These are phyloP conservation scores for Talaromyces sp. DNA, from an alignment of 2,329 filamentous ascomycete species.

Conservation along the genomic window DNA sequence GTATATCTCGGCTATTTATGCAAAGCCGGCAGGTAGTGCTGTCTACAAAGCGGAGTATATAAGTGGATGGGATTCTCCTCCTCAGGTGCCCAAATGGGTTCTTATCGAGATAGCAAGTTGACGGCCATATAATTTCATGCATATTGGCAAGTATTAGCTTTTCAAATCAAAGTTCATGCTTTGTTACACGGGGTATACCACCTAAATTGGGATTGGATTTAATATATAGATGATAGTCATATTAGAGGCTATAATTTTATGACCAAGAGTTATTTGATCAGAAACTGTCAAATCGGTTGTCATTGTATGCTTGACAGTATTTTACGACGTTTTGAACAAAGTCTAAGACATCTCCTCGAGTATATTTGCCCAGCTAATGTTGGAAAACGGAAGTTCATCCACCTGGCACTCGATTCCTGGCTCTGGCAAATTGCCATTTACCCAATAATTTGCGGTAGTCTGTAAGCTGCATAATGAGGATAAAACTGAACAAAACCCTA, in stretches of 20 bases:
- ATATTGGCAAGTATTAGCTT: too few relatives aligned
- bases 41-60: not conserved
- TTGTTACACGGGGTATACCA: too few relatives aligned
- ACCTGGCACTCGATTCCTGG: conserved; percentile 33
- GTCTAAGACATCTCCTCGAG: not conserved
- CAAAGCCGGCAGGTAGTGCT: not conserved
- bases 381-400: not conserved
- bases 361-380: conserved; percentile 1
- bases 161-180: too few relatives aligned
- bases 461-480: conserved; percentile 35
- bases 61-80: not conserved
- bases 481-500: too few relatives aligned
- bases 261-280: too few relatives aligned
- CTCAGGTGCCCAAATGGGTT: conserved; percentile 1
- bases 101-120: not conserved
- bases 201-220: too few relatives aligned
- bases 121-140: too few relatives aligned
- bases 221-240: too few relatives aligned
- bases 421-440: conserved; percentile 36
- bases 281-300: not conserved
- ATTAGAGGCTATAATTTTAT: too few relatives aligned
- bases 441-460: conserved; percentile 34
- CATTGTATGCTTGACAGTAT: not conserved
- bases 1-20: not conserved
- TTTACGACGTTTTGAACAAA: not conserved